These are phyloP conservation scores for Aspergillus hiratsukae DNA, from an alignment of 2,329 filamentous ascomycete genomes.

Conservation along the genomic window DNA sequence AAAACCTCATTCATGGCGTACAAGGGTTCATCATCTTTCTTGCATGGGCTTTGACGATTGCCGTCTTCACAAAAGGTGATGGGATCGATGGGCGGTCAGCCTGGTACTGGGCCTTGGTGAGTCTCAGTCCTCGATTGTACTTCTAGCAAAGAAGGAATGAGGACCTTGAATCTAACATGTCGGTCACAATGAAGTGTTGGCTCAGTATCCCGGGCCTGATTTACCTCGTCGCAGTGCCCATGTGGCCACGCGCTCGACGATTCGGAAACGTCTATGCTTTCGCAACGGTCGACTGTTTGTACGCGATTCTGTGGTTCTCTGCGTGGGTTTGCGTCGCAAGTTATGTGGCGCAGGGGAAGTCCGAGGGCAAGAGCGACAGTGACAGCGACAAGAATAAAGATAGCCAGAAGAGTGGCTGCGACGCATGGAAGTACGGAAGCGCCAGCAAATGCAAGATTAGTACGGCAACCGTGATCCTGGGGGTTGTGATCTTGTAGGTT, in stretches of 20 bases:
- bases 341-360: conserved; percentile 54
- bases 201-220: conserved; percentile 54
- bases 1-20: conserved; percentile 51
- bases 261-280: conserved; percentile 60
- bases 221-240: conserved; percentile 57
- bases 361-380: conserved; percentile 38
- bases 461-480: conserved; percentile 53
- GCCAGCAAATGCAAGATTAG: conserved; percentile 54
- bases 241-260: conserved; percentile 55
- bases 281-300: conserved; percentile 51
- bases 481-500: conserved; percentile 54
- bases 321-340: conserved; percentile 54
- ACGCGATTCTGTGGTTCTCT: conserved; percentile 55
- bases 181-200: conserved; percentile 48
- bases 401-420: conserved; percentile 44
- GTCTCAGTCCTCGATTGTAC: conserved; percentile 14
- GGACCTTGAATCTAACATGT: neutral
- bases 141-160: neutral
- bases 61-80: conserved; percentile 53
- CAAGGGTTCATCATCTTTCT: conserved; percentile 56
- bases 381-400: conserved; percentile 31
- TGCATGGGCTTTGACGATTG: conserved; percentile 54
- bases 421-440: conserved; percentile 52
- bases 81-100: conserved; percentile 51
- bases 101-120: conserved; percentile 56